A percentile compares a stretch with the other conserved stretches of the same genome.
Evolutionary conservation across 2,329 filamentous ascomycete genomes (phyloP).

Genomic region (Rutstroemia sp.): DNA sequence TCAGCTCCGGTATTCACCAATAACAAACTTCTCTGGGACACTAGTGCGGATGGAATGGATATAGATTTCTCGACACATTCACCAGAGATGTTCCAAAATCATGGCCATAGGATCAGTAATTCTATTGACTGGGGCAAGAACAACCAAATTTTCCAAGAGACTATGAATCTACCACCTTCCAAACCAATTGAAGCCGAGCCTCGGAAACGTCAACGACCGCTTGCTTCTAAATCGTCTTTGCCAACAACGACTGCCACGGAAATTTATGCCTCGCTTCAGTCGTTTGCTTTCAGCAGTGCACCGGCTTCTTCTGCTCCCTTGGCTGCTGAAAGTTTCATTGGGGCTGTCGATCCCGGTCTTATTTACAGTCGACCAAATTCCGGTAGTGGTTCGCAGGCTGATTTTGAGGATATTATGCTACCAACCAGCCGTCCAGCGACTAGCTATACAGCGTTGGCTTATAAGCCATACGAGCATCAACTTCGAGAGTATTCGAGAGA

Average conservation of each 20-base stretch:
- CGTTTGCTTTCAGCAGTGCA: constrained; percentile 33
- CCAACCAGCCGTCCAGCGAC: constrained; percentile 24
- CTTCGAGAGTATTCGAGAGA: constrained; percentile 26
- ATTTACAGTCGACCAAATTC: constrained; percentile 41
- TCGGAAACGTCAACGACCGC: constrained; percentile 36
- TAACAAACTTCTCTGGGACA: constrained; percentile 46
- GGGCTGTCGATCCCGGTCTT: constrained; percentile 52
- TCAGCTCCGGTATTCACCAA: constrained; percentile 39
- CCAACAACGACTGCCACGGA: constrained; percentile 13
- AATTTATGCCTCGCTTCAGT: constrained; percentile 37
- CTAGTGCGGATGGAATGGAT: constrained; percentile 48
- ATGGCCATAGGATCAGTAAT: constrained; percentile 39
- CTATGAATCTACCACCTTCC: constrained; percentile 19
- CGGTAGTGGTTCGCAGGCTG: constrained; percentile 14
- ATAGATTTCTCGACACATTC: constrained; percentile 46
- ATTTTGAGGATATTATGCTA: constrained; percentile 21
- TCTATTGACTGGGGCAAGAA: constrained; percentile 52
- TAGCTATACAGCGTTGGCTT: constrained; percentile 20
- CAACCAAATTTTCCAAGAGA: constrained; percentile 48
- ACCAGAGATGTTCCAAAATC: constrained; percentile 20
- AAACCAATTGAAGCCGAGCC: constrained; percentile 16
- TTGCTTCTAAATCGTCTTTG: constrained; percentile 37
- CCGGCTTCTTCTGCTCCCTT: constrained; percentile 44
- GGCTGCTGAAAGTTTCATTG: constrained; percentile 37
- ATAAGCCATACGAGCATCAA: constrained; percentile 29